Conservation (phyloP, 306 rosid species). For the Pterocarpus macrocarpus region DNA sequence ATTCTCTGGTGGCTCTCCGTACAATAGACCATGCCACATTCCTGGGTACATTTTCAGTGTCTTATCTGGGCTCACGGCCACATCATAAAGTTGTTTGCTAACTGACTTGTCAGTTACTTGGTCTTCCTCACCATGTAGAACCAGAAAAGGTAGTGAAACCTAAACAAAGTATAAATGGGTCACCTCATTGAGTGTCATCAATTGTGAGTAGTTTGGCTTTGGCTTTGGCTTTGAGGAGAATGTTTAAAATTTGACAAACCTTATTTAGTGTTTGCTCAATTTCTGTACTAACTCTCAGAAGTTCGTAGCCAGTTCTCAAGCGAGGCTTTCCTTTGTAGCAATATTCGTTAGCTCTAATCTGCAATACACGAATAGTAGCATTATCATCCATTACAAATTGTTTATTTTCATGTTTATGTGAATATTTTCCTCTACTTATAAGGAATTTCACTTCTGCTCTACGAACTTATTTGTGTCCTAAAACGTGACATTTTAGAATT, state of each 20-base stretch:
- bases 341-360: constrained; percentile 67
- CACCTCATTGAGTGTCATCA: not conserved
- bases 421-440: not conserved
- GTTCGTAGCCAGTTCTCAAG: constrained; percentile 80
- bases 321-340: constrained; percentile 91
- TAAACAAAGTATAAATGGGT: constrained; percentile 27
- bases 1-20: constrained; percentile 85
- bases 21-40: constrained; percentile 95
- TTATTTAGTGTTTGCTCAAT: constrained; percentile 63
- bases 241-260: constrained; percentile 43
- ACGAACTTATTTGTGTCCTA: not conserved
- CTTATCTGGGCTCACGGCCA: constrained; percentile 80
- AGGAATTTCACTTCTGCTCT: not conserved
- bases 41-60: constrained; percentile 72
- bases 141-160: constrained; percentile 80
- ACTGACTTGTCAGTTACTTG: constrained; percentile 74
- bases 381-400: not conserved
- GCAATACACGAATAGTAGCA: not conserved
- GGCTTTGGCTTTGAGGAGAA: not conserved
- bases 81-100: constrained; percentile 65
- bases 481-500: not conserved
- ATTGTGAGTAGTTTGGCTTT: not conserved
- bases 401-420: too few relatives aligned
- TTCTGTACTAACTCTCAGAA: constrained; percentile 59
- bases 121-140: constrained; percentile 84